Conservation (phyloP, 305 asterid genomes). For the Fraxinus platypoda region DNA sequence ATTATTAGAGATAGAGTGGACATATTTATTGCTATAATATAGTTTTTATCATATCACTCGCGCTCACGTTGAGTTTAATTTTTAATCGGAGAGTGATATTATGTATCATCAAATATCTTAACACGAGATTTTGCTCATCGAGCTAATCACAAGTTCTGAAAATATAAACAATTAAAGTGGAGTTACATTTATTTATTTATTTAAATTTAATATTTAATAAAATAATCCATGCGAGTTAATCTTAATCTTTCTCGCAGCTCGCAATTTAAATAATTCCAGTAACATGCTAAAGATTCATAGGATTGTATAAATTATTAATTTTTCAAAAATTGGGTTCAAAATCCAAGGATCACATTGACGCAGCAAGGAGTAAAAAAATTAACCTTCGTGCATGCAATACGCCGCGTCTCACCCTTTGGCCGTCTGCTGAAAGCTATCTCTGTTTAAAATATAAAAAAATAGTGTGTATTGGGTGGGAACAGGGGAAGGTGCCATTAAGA, state of each 20-base stretch:
- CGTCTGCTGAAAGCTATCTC: slow-evolving; percentile 27
- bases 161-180: not conserved
- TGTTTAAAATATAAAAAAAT: slow-evolving; percentile 3
- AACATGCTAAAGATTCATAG: not conserved
- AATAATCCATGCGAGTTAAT: not conserved
- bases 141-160: not conserved
- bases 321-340: not conserved
- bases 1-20: too few species aligned
- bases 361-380: not conserved
- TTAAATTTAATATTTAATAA: too few species aligned
- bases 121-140: not conserved
- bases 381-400: not conserved
- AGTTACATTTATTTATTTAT: not conserved
- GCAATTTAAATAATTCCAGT: not conserved
- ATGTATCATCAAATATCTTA: not conserved
- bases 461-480: too few species aligned
- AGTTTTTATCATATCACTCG: not conserved
- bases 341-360: not conserved
- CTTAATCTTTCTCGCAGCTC: not conserved
- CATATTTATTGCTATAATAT: too few species aligned
- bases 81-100: not conserved
- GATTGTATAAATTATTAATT: not conserved
- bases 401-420: slow-evolving; percentile 35
- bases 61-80: not conserved
- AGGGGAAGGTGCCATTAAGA: too few species aligned